Evolutionary conservation across 1,284 basidiomycete species (phyloP), one percentile per base, ranked within the genome.

Genomic region (Leccinum subrobustum): DNA sequence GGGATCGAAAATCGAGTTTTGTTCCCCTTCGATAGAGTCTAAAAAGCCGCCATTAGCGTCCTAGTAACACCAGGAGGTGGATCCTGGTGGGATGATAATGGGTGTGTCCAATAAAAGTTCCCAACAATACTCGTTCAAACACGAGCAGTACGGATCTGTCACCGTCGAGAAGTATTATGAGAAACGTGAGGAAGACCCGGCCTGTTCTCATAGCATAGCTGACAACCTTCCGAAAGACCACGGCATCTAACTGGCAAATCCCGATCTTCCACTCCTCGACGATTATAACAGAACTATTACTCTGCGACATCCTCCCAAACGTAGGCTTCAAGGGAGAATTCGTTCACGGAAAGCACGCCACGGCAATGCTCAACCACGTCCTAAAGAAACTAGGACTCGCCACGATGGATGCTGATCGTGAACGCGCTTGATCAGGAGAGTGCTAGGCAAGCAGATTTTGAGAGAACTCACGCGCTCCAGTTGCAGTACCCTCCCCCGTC

Each of bases 241-340:
- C 63, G 72, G 77, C 0, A 82, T 83, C 44, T 76, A 47, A 1
- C 70, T 92, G 25, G 60, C 69, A 2, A 69, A 78, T 52, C 84
- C 88, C 0, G 70, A 84, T 0, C 74, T 87, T 29, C 83, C 79
- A 0, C 81, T 91, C 8, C 80, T 92, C 42, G 82, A 90, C 60
- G 83, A 88, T 1, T 83, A 86, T 2, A 83, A 83, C 1, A 75
- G 77, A 63, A 85, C 63, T 74, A 79, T 20, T 78, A 92, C 5
- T 91, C 2, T 92, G 89, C 75, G 78, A 83, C 35, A 91, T 92
- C 59, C 73, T 89, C 1, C 81, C 87, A 2, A 81, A 84, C 59
- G 89, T 91, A 67, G 78, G 86, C 0, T 91, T 84, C 78, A 79
- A 79, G n/a, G 88, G 88, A 7, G 88, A 87, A 68, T 78, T 92